These are phyloP conservation scores for Exophiala phaeomuriformis DNA, from an alignment of 2,329 filamentous ascomycete genomes.

Conservation along the genomic window DNA sequence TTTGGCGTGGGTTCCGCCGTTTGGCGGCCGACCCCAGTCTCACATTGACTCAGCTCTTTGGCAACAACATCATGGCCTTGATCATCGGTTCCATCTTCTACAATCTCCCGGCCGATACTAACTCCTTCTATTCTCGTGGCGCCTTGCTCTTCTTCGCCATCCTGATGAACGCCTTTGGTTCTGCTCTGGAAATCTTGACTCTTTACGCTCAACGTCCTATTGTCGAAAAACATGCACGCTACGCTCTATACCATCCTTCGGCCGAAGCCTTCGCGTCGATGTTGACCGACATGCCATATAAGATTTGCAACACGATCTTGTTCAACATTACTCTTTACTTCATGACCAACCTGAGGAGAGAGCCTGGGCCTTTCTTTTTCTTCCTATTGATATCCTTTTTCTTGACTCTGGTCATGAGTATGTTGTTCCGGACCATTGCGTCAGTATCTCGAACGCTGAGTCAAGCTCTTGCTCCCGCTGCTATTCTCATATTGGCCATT, in stretches of 20 bases:
- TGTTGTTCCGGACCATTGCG: constrained; percentile 58
- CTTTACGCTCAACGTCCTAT: constrained; percentile 85
- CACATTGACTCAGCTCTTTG: constrained; percentile 55
- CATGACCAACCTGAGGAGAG: constrained; percentile 71
- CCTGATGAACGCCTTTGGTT: constrained; percentile 54
- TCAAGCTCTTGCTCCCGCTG: constrained; percentile 53
- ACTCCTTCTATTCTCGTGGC: constrained; percentile 56
- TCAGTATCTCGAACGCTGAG: constrained; percentile 60
- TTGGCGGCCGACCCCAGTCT: constrained; percentile 58
- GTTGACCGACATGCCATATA: constrained; percentile 79
- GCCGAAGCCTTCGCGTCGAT: constrained; percentile 84
- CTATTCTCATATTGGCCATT: constrained; percentile 48
- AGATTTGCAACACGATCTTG: constrained; percentile 62
- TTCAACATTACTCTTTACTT: constrained; percentile 84
- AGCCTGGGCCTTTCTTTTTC: constrained; percentile 73
- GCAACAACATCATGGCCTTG: constrained; percentile 53
- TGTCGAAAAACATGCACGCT: constrained; percentile 81
- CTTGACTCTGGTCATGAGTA: constrained; percentile 48
- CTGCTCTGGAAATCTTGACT: constrained; percentile 62
- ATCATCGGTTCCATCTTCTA: constrained; percentile 63
- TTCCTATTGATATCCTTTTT: constrained; percentile 64
- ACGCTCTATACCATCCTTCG: constrained; percentile 82
- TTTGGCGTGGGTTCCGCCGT: constrained; percentile 58
- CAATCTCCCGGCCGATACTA: constrained; percentile 50
- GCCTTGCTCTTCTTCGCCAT: constrained; percentile 60